Conservation (phyloP, 1,139 yeast species). For the Wickerhamomyces sp. region DNA sequence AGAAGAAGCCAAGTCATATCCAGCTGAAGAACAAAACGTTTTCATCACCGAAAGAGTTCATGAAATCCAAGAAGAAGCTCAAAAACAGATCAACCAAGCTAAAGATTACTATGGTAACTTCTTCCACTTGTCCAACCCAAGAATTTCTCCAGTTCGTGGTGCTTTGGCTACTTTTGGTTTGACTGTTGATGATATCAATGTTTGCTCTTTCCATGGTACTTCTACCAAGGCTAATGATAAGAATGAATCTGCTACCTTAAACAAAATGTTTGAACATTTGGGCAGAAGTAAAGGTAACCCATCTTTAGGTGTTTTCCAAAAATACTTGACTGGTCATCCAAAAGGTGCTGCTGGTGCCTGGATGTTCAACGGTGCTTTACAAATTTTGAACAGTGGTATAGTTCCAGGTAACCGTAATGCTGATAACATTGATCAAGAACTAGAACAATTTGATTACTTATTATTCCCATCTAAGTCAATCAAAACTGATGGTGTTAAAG, state of each 20-base stretch:
- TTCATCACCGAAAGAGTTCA: slow-evolving; percentile 81
- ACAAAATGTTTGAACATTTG: slow-evolving; percentile 88
- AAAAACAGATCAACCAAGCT: slow-evolving; percentile 82
- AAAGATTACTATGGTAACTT: slow-evolving; percentile 95
- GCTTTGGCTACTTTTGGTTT: slow-evolving; percentile 91
- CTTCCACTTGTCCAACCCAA: slow-evolving; percentile 84
- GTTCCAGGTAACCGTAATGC: slow-evolving; percentile 99
- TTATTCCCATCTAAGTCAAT: slow-evolving; percentile 92
- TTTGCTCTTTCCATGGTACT: slow-evolving; percentile 99
- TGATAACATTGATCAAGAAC: slow-evolving; percentile 81
- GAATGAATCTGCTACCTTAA: slow-evolving; percentile 90
- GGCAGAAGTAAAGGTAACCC: slow-evolving; percentile 99
- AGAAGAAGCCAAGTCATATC: slow-evolving; percentile 61
- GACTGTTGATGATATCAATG: slow-evolving; percentile 91
- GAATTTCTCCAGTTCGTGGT: slow-evolving; percentile 96
- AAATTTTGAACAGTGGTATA: slow-evolving; percentile 84
- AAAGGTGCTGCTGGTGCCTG: slow-evolving; percentile 99
- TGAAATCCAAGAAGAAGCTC: slow-evolving; percentile 81
- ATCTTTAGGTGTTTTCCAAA: slow-evolving; percentile 96
- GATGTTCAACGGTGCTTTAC: slow-evolving; percentile 99
- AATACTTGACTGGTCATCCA: slow-evolving; percentile 98
- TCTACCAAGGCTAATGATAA: slow-evolving; percentile 97
- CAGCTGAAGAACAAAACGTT: slow-evolving; percentile 38
- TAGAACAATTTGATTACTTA: slow-evolving; percentile 82
- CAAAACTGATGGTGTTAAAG: slow-evolving; percentile 95